Base-by-base conservation (phyloP, 2,329 filamentous ascomycete species). In the Monosporascus sp. region DNA sequence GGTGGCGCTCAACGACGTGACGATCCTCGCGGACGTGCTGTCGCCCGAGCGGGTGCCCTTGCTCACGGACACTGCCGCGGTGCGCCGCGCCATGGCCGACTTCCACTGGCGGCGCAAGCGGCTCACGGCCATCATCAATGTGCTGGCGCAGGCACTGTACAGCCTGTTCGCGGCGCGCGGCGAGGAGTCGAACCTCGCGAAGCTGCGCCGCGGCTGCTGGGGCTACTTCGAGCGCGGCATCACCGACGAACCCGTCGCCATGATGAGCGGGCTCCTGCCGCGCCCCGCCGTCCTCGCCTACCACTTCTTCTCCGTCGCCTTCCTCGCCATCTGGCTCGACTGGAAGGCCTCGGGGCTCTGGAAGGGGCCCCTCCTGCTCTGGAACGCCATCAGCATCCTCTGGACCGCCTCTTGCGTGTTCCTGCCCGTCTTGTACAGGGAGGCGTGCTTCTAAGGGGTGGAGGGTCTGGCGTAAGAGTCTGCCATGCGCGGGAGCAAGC, bases 111-210 rank as follows among this genome's bases (percentile, higher is more conserved):
- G 78, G 60, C 84, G 94, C 64, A 97, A 97, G 75, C 75, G 78
- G 58, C 78, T 91, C 48, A 90, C 89, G 0, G 84, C 84, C 50
- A 92, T 96, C 61, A 94, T 99, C 78, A 99, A 99, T 72, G 96
- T 97, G 62, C 84, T 99, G n/a, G 93, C 94, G 1, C 89, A 94
- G 76, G 92, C 94, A 0, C 80, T 99, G 1, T 99, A 99, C 74
- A 78, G 82, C 34, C 82, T 99, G 14, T 99, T 97, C 68, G 90
- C 93, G 17, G 94, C 93, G 49, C 42, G 22, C 22, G 42, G 42
- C 42, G 79, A 95, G 68, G 87, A 89, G 70, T 72, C 78, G 45
- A 82, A 92, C 65, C 83, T 97, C 50, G 83, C 82, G 58, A 85
- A 88, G 51, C 83, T 99, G 46, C 91, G 96, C 73, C 81, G 81